phyloP scores from a whole-genome alignment of 2,329 filamentous ascomycete species.

The Fusarium sp. region DNA sequence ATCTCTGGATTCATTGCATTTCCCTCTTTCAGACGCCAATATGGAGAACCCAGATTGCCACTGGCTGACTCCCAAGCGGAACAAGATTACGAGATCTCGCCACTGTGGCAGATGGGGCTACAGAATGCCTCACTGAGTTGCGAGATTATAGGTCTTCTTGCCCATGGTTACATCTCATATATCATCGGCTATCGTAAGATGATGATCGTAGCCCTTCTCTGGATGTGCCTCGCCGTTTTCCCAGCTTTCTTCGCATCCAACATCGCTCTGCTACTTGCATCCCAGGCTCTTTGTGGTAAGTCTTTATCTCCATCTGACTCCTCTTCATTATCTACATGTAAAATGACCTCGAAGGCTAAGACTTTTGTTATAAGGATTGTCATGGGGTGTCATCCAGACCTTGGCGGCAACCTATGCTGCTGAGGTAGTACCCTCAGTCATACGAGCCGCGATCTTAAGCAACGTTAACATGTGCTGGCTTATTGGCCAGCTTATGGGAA shows the following conservation, averaged over 20 bases:
- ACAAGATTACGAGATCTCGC: constrained; percentile 16
- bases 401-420: constrained; percentile 53
- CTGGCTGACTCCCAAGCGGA: too few species aligned
- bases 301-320: fast-evolving
- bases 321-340: fast-evolving
- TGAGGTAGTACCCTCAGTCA: constrained; percentile 47
- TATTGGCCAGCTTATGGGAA: constrained; percentile 52
- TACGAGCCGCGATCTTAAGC: constrained; percentile 47
- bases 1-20: constrained; percentile 10
- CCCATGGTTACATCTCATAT: constrained; percentile 54
- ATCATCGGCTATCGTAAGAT: constrained; percentile 49
- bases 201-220: constrained; percentile 50
- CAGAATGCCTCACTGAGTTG: not conserved
- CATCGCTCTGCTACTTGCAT: constrained; percentile 45
- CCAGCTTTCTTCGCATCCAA: constrained; percentile 49
- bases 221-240: constrained; percentile 51
- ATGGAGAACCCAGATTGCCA: constrained; percentile 31
- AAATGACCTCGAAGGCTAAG: not conserved
- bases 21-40: constrained; percentile 23
- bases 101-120: not conserved
- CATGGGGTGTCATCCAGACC: constrained; percentile 49
- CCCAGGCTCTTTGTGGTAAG: constrained; percentile 46
- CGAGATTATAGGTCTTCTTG: constrained; percentile 50
- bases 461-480: constrained; percentile 56
- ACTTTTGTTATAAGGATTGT: constrained; percentile 23